Evolutionary conservation across 371 early-diverging fungal genomes (phyloP).

Genomic region (Mortierella sp.): DNA sequence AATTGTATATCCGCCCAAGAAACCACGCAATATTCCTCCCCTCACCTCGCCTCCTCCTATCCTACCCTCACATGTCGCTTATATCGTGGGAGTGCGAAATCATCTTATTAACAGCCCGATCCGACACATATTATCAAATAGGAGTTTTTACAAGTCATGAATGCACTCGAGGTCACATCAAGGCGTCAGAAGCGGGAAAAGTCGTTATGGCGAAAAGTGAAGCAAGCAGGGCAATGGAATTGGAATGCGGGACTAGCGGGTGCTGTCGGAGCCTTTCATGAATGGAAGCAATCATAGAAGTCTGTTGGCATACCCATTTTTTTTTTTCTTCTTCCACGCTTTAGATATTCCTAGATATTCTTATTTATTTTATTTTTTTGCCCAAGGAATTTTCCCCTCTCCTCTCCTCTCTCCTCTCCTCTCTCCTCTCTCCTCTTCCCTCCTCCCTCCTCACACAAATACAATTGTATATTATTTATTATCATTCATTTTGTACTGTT

Average conservation of each 20-base stretch:
- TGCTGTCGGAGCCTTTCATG: constrained; percentile 47
- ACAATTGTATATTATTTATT: constrained; percentile 10
- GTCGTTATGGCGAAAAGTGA: constrained; percentile 47
- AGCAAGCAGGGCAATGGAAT: constrained; percentile 46
- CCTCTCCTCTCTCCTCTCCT: too few species aligned
- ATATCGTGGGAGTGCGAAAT: too few species aligned
- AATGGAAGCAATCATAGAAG: constrained; percentile 45
- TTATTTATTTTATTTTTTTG: too few species aligned
- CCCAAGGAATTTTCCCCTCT: too few species aligned
- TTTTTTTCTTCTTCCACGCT: too few species aligned
- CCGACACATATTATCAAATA: not conserved
- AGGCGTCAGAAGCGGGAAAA: constrained; percentile 46
- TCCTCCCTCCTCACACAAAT: too few species aligned
- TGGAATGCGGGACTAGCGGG: constrained; percentile 55
- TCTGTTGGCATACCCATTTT: too few species aligned
- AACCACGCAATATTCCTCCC: not conserved
- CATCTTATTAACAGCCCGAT: too few species aligned
- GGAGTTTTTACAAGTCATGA: constrained; percentile 54
- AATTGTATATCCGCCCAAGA: too few species aligned
- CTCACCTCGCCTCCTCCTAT: too few species aligned
- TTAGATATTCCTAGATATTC: too few species aligned
- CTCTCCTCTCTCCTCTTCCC: too few species aligned
- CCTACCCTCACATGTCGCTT: not conserved
- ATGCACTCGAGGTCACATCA: constrained; percentile 41
- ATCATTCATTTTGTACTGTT: not conserved